A percentile compares a stretch with the other conserved stretches of the same genome.
These are phyloP conservation scores for Daldinia sp. DNA, from an alignment of 2,329 filamentous ascomycete genomes.

Conservation along the genomic window DNA sequence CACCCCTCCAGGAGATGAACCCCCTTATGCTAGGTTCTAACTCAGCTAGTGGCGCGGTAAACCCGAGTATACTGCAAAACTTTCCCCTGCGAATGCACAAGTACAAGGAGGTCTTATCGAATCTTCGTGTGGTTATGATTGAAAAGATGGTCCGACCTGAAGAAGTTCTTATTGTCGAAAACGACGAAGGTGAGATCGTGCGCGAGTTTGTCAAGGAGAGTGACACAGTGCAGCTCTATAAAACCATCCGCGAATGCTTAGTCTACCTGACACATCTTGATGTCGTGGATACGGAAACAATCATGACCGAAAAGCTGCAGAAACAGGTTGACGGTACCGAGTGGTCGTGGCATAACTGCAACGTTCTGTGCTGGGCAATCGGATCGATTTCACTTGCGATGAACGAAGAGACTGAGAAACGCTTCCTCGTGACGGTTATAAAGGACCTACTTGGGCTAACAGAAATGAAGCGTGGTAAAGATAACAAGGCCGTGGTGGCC, in stretches of 20 bases:
- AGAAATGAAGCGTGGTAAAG: slow-evolving; percentile 99
- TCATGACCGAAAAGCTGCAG: slow-evolving; percentile 98
- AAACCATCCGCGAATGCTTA: slow-evolving; percentile 95
- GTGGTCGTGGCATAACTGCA: slow-evolving; percentile 99
- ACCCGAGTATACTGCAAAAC: slow-evolving; percentile 83
- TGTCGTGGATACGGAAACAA: slow-evolving; percentile 95
- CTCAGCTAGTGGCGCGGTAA: slow-evolving; percentile 82
- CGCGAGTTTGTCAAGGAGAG: slow-evolving; percentile 99
- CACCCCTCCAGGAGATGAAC: slow-evolving; percentile 92
- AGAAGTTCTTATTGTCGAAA: slow-evolving; percentile 98
- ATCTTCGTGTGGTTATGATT: slow-evolving; percentile 97
- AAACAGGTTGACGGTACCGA: slow-evolving; percentile 94
- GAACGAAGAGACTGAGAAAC: slow-evolving; percentile 99
- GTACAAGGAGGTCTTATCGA: slow-evolving; percentile 92
- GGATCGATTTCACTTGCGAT: slow-evolving; percentile 98
- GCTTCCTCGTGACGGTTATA: slow-evolving; percentile 97
- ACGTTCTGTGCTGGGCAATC: slow-evolving; percentile 99
- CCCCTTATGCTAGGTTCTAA: slow-evolving; percentile 82
- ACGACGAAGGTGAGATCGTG: slow-evolving; percentile 98
- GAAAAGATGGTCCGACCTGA: slow-evolving; percentile 99
- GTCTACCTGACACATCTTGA: slow-evolving; percentile 98
- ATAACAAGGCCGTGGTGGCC: slow-evolving; percentile 98
- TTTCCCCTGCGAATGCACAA: slow-evolving; percentile 98
- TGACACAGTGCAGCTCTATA: slow-evolving; percentile 98
- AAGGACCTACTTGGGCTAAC: slow-evolving; percentile 96